These are phyloP conservation scores for Podaxis carcinomalis DNA, from an alignment of 768 basidiomycete species.

Conservation along the genomic window DNA sequence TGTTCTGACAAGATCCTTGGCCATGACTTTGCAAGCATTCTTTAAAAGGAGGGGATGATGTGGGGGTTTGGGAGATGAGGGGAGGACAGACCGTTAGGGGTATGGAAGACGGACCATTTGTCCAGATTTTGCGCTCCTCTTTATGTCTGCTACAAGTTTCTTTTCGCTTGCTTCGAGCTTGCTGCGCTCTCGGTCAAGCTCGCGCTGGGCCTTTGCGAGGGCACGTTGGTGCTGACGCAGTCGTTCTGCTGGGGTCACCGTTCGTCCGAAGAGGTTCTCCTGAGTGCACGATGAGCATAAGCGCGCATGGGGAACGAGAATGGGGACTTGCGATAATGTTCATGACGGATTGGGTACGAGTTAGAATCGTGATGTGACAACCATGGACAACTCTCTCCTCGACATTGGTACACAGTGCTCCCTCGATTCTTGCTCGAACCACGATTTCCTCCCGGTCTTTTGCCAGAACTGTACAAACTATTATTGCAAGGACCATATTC, in stretches of 20 bases:
- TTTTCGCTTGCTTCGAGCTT: constrained; percentile 97
- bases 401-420: constrained; percentile 65
- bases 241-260: constrained; percentile 93
- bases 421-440: constrained; percentile 48
- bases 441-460: constrained; percentile 76
- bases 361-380: constrained; percentile 11
- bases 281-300: constrained; percentile 25
- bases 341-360: constrained; percentile 40
- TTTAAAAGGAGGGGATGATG: constrained; percentile 27
- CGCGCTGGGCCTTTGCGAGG: constrained; percentile 94
- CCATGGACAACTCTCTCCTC: constrained; percentile 28
- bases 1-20: constrained; percentile 96
- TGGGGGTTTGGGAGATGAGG: constrained; percentile 12
- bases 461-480: constrained; percentile 50
- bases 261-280: constrained; percentile 95
- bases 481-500: constrained; percentile 65
- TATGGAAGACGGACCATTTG: constrained; percentile 66
- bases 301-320: background rate
- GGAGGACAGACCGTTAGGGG: background rate
- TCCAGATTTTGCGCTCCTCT: constrained; percentile 91
- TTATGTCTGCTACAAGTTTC: constrained; percentile 94
- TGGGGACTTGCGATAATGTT: constrained; percentile 66
- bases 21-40: constrained; percentile 99
- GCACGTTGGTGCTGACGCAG: constrained; percentile 95
- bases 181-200: constrained; percentile 91